Evolutionary conservation across 306 rosid genomes (phyloP).

Genomic region (Rubus idaeus): DNA sequence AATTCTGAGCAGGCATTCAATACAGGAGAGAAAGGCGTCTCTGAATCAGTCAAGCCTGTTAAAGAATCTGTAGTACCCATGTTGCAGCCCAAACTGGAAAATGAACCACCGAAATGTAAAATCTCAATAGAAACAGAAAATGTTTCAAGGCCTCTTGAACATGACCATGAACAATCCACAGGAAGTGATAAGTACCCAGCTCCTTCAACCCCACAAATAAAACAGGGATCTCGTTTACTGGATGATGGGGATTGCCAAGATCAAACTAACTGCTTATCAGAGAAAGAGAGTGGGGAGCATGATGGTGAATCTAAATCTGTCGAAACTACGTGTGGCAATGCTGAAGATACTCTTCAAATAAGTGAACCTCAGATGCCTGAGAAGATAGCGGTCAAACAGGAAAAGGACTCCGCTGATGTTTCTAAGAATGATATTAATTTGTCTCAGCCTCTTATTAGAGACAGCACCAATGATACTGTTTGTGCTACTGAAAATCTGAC

Average conservation of each 20-base stretch:
- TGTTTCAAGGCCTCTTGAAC: constrained; percentile 36
- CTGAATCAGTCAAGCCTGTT: constrained; percentile 61
- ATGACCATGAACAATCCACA: constrained; percentile 48
- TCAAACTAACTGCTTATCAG: constrained; percentile 59
- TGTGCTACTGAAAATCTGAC: constrained; percentile 37
- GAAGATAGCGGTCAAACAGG: constrained; percentile 42
- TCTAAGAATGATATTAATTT: constrained; percentile 34
- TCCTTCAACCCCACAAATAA: constrained; percentile 92
- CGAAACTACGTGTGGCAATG: constrained; percentile 59
- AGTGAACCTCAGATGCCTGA: constrained; percentile 33
- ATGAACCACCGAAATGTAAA: constrained; percentile 27
- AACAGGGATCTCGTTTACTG: constrained; percentile 67
- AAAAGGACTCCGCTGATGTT: constrained; percentile 52
- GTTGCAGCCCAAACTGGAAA: constrained; percentile 53
- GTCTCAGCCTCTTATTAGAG: constrained; percentile 36
- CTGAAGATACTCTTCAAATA: constrained; percentile 41
- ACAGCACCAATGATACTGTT: constrained; percentile 25
- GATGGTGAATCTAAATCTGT: constrained; percentile 75
- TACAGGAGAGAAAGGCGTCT: constrained; percentile 45
- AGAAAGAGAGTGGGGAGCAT: constrained; percentile 70
- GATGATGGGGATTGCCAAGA: constrained; percentile 92
- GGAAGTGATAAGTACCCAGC: constrained; percentile 90
- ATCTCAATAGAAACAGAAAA: constrained; percentile 41
- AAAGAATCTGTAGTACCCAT: constrained; percentile 58
- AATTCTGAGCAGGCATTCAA: constrained; percentile 79